phyloP scores from a whole-genome alignment of 345 rosid genomes.

The Combretum micranthum region DNA sequence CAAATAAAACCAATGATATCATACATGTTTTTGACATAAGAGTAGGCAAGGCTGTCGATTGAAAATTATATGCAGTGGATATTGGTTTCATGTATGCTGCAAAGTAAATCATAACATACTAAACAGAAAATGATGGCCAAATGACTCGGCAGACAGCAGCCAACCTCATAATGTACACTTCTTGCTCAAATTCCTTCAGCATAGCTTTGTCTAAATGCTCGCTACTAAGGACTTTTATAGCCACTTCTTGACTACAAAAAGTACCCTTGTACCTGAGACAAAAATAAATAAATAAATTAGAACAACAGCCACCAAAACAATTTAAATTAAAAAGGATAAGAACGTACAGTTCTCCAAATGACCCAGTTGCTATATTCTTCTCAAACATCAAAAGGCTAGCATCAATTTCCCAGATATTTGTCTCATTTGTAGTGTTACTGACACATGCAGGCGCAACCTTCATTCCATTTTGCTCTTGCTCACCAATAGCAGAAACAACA shows the following conservation, averaged over 20 bases:
- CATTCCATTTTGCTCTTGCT: conserved; percentile 26
- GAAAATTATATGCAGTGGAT: too few species aligned
- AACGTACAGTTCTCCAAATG: conserved; percentile 34
- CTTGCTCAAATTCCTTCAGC: conserved; percentile 35
- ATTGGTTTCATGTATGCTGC: too few species aligned
- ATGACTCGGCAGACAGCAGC: not conserved
- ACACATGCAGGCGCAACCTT: conserved; percentile 1
- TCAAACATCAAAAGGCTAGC: conserved; percentile 16
- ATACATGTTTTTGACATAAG: too few species aligned
- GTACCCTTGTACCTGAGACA: conserved; percentile 15
- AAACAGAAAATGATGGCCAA: too few species aligned
- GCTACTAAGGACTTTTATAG: conserved; percentile 29
- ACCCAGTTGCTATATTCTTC: conserved; percentile 33
- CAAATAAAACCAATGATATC: too few species aligned
- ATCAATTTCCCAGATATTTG: conserved; percentile 17
- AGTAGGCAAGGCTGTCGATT: too few species aligned
- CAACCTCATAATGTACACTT: conserved; percentile 41
- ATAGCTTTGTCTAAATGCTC: conserved; percentile 22
- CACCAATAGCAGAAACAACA: conserved; percentile 21
- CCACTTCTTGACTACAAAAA: conserved; percentile 23
- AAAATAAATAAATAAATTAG: conserved; percentile 9
- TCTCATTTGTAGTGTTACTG: conserved; percentile 2
- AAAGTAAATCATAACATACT: too few species aligned
- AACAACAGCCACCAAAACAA: not conserved
- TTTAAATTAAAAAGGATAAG: conserved; percentile 4